phyloP scores from a whole-genome alignment of 208 protist genomes.

The Trypanosomatidae sp. region DNA sequence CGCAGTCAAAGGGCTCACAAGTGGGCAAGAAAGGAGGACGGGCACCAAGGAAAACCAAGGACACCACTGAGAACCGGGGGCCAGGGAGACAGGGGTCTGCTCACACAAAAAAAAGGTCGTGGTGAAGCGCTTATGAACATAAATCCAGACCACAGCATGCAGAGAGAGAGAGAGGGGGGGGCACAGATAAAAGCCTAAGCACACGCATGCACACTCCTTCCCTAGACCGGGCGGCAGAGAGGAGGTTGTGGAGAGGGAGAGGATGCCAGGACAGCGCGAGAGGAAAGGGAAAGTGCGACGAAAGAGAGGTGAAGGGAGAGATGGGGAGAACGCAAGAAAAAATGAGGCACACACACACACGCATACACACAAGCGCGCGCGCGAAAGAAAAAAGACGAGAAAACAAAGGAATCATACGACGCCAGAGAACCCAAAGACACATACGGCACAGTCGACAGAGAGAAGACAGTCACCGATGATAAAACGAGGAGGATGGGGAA shows the following conservation, averaged over 20 bases:
- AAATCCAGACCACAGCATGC: not conserved
- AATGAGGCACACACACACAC: not conserved
- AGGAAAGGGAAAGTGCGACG: not conserved
- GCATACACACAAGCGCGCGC: not conserved
- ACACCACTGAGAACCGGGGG: not conserved
- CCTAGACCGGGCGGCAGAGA: not conserved
- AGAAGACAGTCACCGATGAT: not conserved
- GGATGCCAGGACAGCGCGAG: not conserved
- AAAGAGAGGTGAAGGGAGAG: not conserved
- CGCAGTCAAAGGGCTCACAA: not conserved
- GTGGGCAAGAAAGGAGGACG: not conserved
- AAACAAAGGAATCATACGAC: not conserved
- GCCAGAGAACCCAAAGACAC: not conserved
- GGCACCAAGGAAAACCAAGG: not conserved
- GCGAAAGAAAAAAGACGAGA: not conserved
- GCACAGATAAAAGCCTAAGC: not conserved
- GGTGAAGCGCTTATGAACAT: not conserved
- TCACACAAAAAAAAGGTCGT: not conserved
- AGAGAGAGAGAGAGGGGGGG: not conserved
- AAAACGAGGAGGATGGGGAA: not conserved
- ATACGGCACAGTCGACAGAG: not conserved
- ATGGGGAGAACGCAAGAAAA: constrained; percentile 3
- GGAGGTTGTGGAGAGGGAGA: not conserved
- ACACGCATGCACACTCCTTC: not conserved
- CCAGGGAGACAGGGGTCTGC: not conserved